phyloP scores from a whole-genome alignment of 192 early-diverging fungal genomes.

The Coemansia sp. region DNA sequence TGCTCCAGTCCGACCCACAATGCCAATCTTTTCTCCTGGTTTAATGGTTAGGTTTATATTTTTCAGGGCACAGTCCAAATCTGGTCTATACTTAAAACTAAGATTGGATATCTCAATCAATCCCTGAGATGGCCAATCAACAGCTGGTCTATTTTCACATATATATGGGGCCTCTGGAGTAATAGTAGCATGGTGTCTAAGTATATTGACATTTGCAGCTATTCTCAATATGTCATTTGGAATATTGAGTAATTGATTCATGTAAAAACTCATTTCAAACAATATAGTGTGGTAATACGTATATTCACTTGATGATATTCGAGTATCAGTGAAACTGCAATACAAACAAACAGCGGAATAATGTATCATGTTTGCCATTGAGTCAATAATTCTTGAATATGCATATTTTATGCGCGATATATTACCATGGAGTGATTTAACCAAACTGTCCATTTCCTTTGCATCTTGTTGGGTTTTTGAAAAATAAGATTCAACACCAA shows the following conservation, averaged over 20 bases:
- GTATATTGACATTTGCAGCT: slow-evolving; percentile 33
- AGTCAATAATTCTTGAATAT: too few species aligned
- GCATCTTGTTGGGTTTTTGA: too few species aligned
- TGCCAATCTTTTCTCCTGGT: slow-evolving; percentile 60
- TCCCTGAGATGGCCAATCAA: slow-evolving; percentile 53
- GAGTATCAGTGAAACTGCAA: background rate
- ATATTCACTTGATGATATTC: background rate
- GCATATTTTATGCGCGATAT: too few species aligned
- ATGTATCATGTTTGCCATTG: background rate
- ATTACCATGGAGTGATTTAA: too few species aligned
- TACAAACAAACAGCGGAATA: background rate
- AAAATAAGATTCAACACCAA: too few species aligned
- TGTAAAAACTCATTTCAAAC: background rate
- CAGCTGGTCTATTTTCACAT: slow-evolving; percentile 24
- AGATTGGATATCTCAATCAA: slow-evolving; percentile 40
- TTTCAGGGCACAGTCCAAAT: slow-evolving; percentile 22
- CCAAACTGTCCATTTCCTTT: too few species aligned
- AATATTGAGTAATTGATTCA: background rate
- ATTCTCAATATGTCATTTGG: background rate
- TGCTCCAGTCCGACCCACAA: slow-evolving; percentile 55
- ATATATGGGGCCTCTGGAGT: slow-evolving; percentile 38
- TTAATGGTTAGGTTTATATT: slow-evolving; percentile 33
- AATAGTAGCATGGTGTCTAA: slow-evolving; percentile 58
- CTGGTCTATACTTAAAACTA: slow-evolving; percentile 40
- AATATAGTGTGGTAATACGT: background rate